Evolutionary conservation across 441 rosid species (phyloP), one percentile per base, ranked within the genome.

Genomic region (Rhodomyrtus psidioides): DNA sequence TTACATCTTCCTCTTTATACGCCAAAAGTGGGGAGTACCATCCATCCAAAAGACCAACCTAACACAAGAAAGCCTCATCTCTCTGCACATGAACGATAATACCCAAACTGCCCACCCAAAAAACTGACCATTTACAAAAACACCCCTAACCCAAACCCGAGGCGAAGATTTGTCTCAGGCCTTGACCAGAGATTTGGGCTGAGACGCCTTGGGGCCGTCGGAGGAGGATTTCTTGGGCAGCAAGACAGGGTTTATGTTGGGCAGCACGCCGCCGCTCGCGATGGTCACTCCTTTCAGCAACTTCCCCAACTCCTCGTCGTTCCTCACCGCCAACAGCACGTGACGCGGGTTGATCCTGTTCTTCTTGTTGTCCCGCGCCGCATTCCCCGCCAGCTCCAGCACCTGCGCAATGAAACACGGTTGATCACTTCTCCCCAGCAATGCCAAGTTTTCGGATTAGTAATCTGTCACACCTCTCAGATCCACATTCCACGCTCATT

Each of bases 341-440:
- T 85, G 84, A 12, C 84, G 65, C 51, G 87, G 87, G 55, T 57
- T 82, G 76, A 85, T 85, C 84, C 87, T 53, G 53, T 30, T 85
- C 87, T 85, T 85, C 87, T 82, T 85, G 87, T 85, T 81, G 84
- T 85, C 87, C 30, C 87, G 81, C 4, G 87, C 84, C 34, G 87
- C 87, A 51, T 85, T 85, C 27, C 87, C 87, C 46, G 87, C 87
- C 83, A 85, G 84, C 49, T 85, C 87, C 58, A 85, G 84, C 46
- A 85, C 86, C 86, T 84, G 56, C 86, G 27, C 1, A 26, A 55
- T 28, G 56, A 53, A 51, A 15, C 44, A 3, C 27, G 9, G 16
- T 17, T 24, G 12, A 23, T 34, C 79, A 34, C 49, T 1, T 34
- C 79, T 21, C 26, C 0, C 75, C 75, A 23, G n/a, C 58, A 55